These are phyloP conservation scores for Fusarium hainanense DNA, from an alignment of 2,329 filamentous ascomycete genomes.

Conservation along the genomic window DNA sequence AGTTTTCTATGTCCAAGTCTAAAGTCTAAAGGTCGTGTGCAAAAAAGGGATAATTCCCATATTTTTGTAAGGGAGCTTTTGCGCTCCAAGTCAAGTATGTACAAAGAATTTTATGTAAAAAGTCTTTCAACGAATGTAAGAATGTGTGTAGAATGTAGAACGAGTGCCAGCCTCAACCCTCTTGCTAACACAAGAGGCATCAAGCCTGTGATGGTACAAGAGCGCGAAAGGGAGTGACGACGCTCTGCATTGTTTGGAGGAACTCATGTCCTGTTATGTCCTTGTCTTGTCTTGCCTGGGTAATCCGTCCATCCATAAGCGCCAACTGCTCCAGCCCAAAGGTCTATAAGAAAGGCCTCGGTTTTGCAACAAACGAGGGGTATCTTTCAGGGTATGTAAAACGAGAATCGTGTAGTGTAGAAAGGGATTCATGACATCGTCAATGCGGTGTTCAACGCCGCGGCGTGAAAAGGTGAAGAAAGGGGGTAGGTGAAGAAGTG, in stretches of 20 bases:
- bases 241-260: slow-evolving; percentile 5
- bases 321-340: slow-evolving; percentile 45
- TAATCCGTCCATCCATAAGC: slow-evolving; percentile 40
- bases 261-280: slow-evolving; percentile 22
- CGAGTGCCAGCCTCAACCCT: slow-evolving; percentile 47
- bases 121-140: slow-evolving; percentile 41
- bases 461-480: slow-evolving; percentile 19
- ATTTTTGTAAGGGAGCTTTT: slow-evolving; percentile 25
- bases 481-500: slow-evolving; percentile 20
- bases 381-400: slow-evolving; percentile 47
- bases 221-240: slow-evolving; percentile 29
- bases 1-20: slow-evolving; percentile 25
- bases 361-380: slow-evolving; percentile 42
- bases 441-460: slow-evolving; percentile 46
- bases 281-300: slow-evolving; percentile 37
- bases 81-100: slow-evolving; percentile 38
- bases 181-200: slow-evolving; percentile 41
- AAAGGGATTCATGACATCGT: slow-evolving; percentile 43
- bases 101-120: slow-evolving; percentile 46
- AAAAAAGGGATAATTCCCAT: slow-evolving; percentile 6
- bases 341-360: slow-evolving; percentile 43
- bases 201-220: slow-evolving; percentile 43
- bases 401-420: slow-evolving; percentile 37
- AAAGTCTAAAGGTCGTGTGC: slow-evolving; percentile 28
- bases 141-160: slow-evolving; percentile 41